A percentile compares a stretch with the other conserved stretches of the same genome.
Evolutionary conservation across 805 yeast species (phyloP).

Genomic region (Lipomyces sp.): DNA sequence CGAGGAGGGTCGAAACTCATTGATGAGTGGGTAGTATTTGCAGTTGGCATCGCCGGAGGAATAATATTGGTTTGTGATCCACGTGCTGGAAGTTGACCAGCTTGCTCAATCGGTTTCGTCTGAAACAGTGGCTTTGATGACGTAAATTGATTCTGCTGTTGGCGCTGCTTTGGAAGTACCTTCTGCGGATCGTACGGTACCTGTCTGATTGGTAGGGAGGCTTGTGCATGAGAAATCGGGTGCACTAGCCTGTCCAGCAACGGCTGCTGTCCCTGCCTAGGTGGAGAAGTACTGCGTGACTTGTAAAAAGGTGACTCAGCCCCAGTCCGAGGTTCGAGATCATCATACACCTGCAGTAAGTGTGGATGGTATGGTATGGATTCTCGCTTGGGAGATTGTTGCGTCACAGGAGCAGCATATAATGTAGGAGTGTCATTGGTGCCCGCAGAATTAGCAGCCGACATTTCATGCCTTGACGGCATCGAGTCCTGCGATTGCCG

Average conservation of each 20-base stretch:
- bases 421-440: background rate
- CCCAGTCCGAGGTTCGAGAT: slow-evolving; percentile 4
- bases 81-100: background rate
- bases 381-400: background rate
- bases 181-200: slow-evolving; percentile 22
- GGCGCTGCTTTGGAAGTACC: slow-evolving; percentile 19
- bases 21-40: background rate
- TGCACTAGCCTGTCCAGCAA: background rate
- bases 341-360: slow-evolving; percentile 6
- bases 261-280: slow-evolving; percentile 15
- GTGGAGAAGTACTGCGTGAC: slow-evolving; percentile 1
- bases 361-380: slow-evolving; percentile 7
- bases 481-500: background rate
- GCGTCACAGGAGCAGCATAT: background rate
- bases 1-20: background rate
- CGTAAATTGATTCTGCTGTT: slow-evolving; percentile 18
- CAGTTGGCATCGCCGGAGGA: background rate
- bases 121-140: background rate
- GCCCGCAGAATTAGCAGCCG: slow-evolving; percentile 1
- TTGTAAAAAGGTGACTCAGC: background rate
- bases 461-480: background rate
- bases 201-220: slow-evolving; percentile 23
- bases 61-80: background rate
- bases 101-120: background rate
- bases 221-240: slow-evolving; percentile 23